Conservation (phyloP, 257 asterid genomes). For the Lantana camara region DNA sequence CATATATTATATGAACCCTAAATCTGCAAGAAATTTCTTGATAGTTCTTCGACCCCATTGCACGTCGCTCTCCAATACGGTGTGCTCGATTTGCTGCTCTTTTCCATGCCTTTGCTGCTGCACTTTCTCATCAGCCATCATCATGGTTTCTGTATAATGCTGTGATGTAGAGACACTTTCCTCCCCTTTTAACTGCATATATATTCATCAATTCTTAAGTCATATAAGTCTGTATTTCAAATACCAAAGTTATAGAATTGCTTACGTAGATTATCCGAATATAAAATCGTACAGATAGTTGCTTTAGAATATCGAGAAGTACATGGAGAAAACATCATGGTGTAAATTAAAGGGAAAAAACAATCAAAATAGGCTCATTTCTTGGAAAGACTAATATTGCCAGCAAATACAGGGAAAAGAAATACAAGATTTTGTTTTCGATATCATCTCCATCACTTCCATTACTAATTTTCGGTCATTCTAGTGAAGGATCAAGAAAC, state of each 20-base stretch:
- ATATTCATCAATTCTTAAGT: background rate
- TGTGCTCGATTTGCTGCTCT: background rate
- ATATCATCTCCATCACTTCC: background rate
- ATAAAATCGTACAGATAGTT: too few relatives aligned
- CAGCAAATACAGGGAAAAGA: background rate
- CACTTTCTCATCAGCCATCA: constrained; percentile 21
- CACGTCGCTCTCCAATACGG: constrained; percentile 35
- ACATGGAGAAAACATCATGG: too few relatives aligned
- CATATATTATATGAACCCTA: constrained; percentile 43
- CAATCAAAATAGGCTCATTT: background rate
- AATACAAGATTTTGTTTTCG: background rate
- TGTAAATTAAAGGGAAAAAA: too few relatives aligned
- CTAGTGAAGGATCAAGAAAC: constrained; percentile 11
- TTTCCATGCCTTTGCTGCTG: constrained; percentile 16
- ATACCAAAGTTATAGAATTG: too few relatives aligned
- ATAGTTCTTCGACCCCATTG: constrained; percentile 69
- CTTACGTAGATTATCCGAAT: too few relatives aligned
- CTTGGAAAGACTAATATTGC: background rate
- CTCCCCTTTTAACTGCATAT: constrained; percentile 41
- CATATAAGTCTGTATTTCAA: too few relatives aligned
- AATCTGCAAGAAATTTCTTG: constrained; percentile 49
- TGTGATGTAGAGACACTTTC: constrained; percentile 22
- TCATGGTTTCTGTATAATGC: constrained; percentile 19
- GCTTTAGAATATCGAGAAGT: too few relatives aligned
- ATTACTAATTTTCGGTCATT: background rate